Percentiles rank a stretch among this genome's conserved stretches.
These are phyloP conservation scores for Posidonia australis DNA, from an alignment of 106 monocot species.

Conservation along the genomic window DNA sequence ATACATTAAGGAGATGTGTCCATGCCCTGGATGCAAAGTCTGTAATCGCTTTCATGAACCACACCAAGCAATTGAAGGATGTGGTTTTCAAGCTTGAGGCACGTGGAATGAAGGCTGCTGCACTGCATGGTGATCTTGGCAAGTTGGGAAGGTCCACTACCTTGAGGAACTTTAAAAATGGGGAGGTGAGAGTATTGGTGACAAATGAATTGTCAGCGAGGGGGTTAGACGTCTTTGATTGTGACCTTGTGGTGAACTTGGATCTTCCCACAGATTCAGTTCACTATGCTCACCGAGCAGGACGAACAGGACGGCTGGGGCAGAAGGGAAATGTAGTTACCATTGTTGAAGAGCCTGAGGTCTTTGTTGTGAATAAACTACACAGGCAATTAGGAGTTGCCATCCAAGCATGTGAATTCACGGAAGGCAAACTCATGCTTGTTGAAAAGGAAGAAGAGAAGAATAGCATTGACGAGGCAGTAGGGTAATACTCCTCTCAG, in stretches of 20 bases:
- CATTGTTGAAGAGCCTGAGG: constrained; percentile 66
- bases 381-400: constrained; percentile 48
- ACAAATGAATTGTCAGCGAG: constrained; percentile 96
- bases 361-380: constrained; percentile 83
- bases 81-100: constrained; percentile 91
- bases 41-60: constrained; percentile 87
- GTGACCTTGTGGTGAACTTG: constrained; percentile 87
- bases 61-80: constrained; percentile 78
- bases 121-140: constrained; percentile 83
- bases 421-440: constrained; percentile 64
- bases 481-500: constrained; percentile 1
- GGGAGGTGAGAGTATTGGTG: constrained; percentile 71
- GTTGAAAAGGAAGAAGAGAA: constrained; percentile 37
- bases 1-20: constrained; percentile 75
- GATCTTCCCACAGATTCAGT: constrained; percentile 89
- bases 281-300: constrained; percentile 93
- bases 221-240: constrained; percentile 87
- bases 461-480: constrained; percentile 3
- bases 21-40: constrained; percentile 75
- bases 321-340: constrained; percentile 74
- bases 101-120: constrained; percentile 74
- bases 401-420: constrained; percentile 61
- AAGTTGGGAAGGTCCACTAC: constrained; percentile 72
- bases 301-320: constrained; percentile 82
- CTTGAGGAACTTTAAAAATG: constrained; percentile 75